Conservation (phyloP, 805 yeast genomes). For the Saccharomycopsis oosterbeekiorum region DNA sequence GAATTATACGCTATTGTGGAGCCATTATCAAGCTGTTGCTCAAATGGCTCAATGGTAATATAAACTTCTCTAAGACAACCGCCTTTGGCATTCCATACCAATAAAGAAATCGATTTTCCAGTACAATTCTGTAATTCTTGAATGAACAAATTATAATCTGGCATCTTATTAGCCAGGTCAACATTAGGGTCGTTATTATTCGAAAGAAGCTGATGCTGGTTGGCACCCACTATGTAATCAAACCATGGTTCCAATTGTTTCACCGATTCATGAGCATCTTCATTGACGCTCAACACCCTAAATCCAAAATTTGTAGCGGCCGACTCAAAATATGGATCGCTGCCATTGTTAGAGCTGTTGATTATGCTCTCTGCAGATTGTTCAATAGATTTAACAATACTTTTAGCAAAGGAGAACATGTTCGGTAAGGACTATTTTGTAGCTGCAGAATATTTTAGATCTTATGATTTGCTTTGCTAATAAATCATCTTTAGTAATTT, state of each 20-base stretch:
- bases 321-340: constrained; percentile 29
- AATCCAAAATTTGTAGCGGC: constrained; percentile 37
- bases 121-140: constrained; percentile 35
- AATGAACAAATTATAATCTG: constrained; percentile 35
- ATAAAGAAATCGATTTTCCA: constrained; percentile 38
- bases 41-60: constrained; percentile 18
- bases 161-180: constrained; percentile 21
- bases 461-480: too few species aligned
- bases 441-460: too few species aligned
- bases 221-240: constrained; percentile 75
- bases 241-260: constrained; percentile 74
- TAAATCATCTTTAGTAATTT: too few species aligned
- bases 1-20: constrained; percentile 20
- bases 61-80: constrained; percentile 40
- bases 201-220: constrained; percentile 48
- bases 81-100: constrained; percentile 86
- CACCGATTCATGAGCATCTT: constrained; percentile 36
- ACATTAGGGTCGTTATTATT: constrained; percentile 51
- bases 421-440: neutral
- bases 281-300: constrained; percentile 43
- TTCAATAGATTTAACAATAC: constrained; percentile 46
- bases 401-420: constrained; percentile 46
- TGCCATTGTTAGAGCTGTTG: constrained; percentile 19
- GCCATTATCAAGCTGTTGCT: constrained; percentile 2
- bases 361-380: constrained; percentile 33